Conservation (phyloP, 1,284 basidiomycete species). For the Microbotryomycetes sp. region DNA sequence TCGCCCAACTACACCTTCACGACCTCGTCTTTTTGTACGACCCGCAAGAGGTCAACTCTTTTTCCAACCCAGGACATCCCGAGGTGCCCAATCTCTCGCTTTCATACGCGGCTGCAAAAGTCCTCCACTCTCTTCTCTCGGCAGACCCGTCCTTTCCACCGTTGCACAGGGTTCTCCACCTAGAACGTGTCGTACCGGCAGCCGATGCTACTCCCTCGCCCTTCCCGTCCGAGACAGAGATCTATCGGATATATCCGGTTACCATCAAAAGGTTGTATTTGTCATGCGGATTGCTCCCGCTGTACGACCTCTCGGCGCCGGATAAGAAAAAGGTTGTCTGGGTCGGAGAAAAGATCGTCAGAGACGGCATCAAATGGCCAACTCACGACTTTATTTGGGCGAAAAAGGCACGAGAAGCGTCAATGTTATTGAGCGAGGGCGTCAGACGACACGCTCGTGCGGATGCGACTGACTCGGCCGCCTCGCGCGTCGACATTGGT, state of each 20-base stretch:
- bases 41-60: slow-evolving; percentile 50
- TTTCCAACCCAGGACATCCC: slow-evolving; percentile 47
- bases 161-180: background rate
- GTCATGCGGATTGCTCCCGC: slow-evolving; percentile 48
- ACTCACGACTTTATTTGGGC: slow-evolving; percentile 8
- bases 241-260: slow-evolving; percentile 10
- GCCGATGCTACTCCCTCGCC: slow-evolving; percentile 2
- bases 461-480: background rate
- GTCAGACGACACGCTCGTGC: background rate
- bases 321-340: slow-evolving; percentile 58
- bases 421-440: background rate
- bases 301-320: slow-evolving; percentile 55
- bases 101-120: slow-evolving; percentile 51
- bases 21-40: slow-evolving; percentile 54
- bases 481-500: slow-evolving; percentile 4
- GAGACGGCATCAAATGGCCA: slow-evolving; percentile 62
- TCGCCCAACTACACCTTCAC: slow-evolving; percentile 63
- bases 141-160: slow-evolving; percentile 21
- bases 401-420: slow-evolving; percentile 14
- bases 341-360: slow-evolving; percentile 61
- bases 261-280: slow-evolving; percentile 62
- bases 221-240: background rate
- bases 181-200: background rate
- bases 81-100: slow-evolving; percentile 47
- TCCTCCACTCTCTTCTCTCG: slow-evolving; percentile 52